Evolutionary conservation across 1,139 yeast genomes (phyloP).

Genomic region (Saccharomycopsis hybrid): DNA sequence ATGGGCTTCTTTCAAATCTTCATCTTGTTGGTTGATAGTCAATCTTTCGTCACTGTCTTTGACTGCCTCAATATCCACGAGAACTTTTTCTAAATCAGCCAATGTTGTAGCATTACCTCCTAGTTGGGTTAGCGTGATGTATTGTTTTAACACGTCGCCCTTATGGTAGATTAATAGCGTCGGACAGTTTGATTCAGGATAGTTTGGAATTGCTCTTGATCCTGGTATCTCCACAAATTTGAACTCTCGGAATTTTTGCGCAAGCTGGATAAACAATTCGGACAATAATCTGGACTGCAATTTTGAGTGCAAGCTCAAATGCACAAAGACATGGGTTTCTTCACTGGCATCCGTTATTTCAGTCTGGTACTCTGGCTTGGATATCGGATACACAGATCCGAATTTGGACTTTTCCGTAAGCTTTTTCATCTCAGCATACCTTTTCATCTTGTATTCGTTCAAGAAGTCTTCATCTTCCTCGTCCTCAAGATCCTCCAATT

Average conservation of each 20-base stretch:
- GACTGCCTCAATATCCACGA: slow-evolving; percentile 62
- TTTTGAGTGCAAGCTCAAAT: slow-evolving; percentile 63
- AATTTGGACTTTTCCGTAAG: slow-evolving; percentile 57
- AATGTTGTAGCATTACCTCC: slow-evolving; percentile 77
- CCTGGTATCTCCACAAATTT: slow-evolving; percentile 91
- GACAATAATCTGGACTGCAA: slow-evolving; percentile 69
- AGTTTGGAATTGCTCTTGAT: slow-evolving; percentile 81
- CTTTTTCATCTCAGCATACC: slow-evolving; percentile 65
- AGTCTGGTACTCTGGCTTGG: slow-evolving; percentile 79
- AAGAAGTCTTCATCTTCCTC: slow-evolving; percentile 80
- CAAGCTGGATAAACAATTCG: slow-evolving; percentile 45
- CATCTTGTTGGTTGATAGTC: slow-evolving; percentile 52
- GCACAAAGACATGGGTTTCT: slow-evolving; percentile 59
- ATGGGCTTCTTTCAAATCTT: slow-evolving; percentile 39
- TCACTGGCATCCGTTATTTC: slow-evolving; percentile 81
- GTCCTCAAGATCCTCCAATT: slow-evolving; percentile 69
- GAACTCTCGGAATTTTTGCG: slow-evolving; percentile 64
- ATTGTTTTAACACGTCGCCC: slow-evolving; percentile 71
- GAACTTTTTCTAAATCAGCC: slow-evolving; percentile 62
- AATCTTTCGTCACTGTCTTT: slow-evolving; percentile 61
- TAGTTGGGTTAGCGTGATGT: slow-evolving; percentile 67
- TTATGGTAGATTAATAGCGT: slow-evolving; percentile 77
- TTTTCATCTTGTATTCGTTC: slow-evolving; percentile 63
- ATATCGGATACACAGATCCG: slow-evolving; percentile 70
- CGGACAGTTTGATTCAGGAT: slow-evolving; percentile 87